These are phyloP conservation scores for Xerocomus amazonicus DNA, from an alignment of 1,284 basidiomycete genomes.

Conservation along the genomic window DNA sequence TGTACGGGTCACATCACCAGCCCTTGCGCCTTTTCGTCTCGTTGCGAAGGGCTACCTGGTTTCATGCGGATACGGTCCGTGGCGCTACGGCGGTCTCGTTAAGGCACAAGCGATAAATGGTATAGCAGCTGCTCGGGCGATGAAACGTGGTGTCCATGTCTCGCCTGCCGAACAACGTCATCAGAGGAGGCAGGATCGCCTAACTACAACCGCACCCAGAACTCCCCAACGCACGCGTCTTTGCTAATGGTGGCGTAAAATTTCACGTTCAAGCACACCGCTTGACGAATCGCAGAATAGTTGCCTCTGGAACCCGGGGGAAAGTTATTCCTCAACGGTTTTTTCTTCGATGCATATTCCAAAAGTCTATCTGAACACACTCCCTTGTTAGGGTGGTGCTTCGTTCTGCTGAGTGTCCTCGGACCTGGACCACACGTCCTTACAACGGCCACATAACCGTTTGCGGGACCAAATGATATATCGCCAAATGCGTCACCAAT, in stretches of 20 bases:
- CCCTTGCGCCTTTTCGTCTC: neutral
- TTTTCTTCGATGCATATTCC: neutral
- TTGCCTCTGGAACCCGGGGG: neutral
- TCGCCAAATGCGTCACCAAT: too few species aligned
- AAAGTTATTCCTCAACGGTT: neutral
- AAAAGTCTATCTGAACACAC: neutral
- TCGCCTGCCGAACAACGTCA: slow-evolving; percentile 21
- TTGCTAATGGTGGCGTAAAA: neutral
- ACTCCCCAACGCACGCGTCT: neutral
- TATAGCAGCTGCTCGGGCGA: neutral
- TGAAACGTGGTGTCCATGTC: slow-evolving; percentile 20
- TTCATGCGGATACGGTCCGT: neutral
- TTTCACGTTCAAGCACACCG: too few species aligned
- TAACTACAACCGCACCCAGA: neutral
- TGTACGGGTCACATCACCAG: neutral
- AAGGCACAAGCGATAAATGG: slow-evolving; percentile 6
- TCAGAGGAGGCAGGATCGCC: neutral
- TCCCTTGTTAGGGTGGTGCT: neutral
- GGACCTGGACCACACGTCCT: neutral
- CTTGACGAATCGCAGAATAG: neutral
- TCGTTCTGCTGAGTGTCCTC: neutral
- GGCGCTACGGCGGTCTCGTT: neutral
- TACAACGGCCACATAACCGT: too few species aligned
- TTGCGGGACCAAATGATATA: too few species aligned
- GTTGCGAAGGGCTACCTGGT: neutral